Percentiles rank a stretch among this genome's conserved stretches.
phyloP scores from a whole-genome alignment of 1,139 yeast genomes.

The Diutina sp. region DNA sequence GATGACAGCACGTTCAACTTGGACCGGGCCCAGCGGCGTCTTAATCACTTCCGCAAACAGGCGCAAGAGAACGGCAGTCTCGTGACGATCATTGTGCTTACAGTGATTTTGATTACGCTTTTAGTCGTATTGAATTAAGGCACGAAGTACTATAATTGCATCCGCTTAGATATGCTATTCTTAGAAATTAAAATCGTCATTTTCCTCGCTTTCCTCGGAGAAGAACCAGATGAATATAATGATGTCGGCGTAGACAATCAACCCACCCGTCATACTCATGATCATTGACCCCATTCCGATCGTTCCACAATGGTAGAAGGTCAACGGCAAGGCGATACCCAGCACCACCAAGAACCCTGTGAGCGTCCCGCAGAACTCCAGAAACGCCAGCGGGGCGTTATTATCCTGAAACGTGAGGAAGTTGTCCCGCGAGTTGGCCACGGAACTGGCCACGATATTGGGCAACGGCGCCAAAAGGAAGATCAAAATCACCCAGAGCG shows the following conservation, averaged over 20 bases:
- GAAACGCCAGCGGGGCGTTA: conserved; percentile 12
- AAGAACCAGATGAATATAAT: conserved; percentile 62
- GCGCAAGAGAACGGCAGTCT: conserved; percentile 63
- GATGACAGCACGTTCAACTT: conserved; percentile 42
- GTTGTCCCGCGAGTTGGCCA: conserved; percentile 37
- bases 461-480: conserved; percentile 67
- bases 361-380: conserved; percentile 46
- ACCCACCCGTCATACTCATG: conserved; percentile 61
- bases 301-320: conserved; percentile 46
- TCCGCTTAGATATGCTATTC: neutral
- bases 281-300: conserved; percentile 45
- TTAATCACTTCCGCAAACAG: conserved; percentile 40
- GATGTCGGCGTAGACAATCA: conserved; percentile 58
- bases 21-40: conserved; percentile 39
- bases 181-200: conserved; percentile 39
- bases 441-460: conserved; percentile 32
- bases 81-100: conserved; percentile 52
- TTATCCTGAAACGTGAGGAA: conserved; percentile 41
- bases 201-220: conserved; percentile 39
- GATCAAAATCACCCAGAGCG: conserved; percentile 52
- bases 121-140: conserved; percentile 44
- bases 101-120: conserved; percentile 44
- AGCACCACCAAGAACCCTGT: conserved; percentile 60
- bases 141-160: neutral
- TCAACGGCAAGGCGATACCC: conserved; percentile 55